A percentile compares a stretch with the other conserved stretches of the same genome.
These are phyloP conservation scores for Aegilops longissima DNA, from an alignment of 176 grass and related monocot genomes.

Conservation along the genomic window DNA sequence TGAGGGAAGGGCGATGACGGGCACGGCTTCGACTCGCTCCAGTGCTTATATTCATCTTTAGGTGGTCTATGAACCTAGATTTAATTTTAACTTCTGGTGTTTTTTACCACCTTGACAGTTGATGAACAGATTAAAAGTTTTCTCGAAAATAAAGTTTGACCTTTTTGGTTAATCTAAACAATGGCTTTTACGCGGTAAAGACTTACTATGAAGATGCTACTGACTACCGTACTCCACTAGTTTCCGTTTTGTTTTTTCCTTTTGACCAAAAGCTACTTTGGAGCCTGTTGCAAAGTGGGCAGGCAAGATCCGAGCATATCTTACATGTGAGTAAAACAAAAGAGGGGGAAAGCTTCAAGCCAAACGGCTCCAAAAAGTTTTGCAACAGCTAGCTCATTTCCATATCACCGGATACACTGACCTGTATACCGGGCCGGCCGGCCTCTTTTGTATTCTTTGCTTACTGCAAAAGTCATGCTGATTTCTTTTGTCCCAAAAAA, in stretches of 20 bases:
- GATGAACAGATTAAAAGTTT: no score
- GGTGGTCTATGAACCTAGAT: no score
- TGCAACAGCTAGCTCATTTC: constrained; percentile 6
- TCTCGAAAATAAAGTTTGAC: no score
- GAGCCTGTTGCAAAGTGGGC: constrained; percentile 26
- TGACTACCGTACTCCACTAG: not conserved
- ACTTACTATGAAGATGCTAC: not conserved
- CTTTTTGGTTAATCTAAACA: no score
- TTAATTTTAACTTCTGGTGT: no score
- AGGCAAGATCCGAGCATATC: constrained; percentile 24
- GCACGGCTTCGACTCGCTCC: no score
- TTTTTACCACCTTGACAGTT: no score
- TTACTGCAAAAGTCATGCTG: not conserved
- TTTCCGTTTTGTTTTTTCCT: not conserved
- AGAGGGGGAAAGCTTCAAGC: not conserved
- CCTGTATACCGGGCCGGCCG: not conserved
- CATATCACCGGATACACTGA: not conserved
- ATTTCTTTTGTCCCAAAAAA: not conserved
- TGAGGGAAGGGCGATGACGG: no score
- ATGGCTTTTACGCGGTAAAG: no score
- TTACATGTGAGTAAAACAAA: constrained; percentile 26
- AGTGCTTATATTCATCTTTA: no score
- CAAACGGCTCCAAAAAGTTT: constrained; percentile 34
- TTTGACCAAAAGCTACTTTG: not conserved
- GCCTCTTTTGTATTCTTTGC: not conserved